Evolutionary conservation across 352 stramenopile genomes (phyloP).

Genomic region (Phytophthora podocarpi): DNA sequence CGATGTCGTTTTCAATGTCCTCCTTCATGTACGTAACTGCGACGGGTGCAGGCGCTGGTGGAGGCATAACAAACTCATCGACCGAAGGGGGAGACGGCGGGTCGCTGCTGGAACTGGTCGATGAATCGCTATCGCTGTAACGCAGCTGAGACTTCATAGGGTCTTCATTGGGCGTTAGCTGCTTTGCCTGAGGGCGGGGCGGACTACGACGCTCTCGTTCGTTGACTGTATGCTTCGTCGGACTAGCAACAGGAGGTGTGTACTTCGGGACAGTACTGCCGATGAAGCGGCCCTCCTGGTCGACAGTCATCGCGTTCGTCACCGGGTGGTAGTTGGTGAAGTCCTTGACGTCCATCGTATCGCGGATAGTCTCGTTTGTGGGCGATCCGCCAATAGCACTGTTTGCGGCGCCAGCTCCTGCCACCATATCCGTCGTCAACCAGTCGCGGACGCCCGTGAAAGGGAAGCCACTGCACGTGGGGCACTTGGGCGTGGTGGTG

Average conservation of each 20-base stretch:
- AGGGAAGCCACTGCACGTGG: conserved; percentile 70
- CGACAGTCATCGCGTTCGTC: conserved; percentile 51
- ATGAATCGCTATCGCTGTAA: conserved; percentile 32
- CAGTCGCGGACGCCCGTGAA: conserved; percentile 85
- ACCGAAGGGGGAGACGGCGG: conserved; percentile 36
- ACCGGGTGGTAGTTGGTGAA: conserved; percentile 71
- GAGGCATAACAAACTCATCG: conserved; percentile 32
- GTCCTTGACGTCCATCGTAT: conserved; percentile 79
- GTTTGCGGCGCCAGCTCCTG: not conserved
- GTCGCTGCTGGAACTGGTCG: conserved; percentile 28
- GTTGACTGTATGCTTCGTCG: conserved; percentile 10
- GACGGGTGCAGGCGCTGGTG: conserved; percentile 12
- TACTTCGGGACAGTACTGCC: conserved; percentile 25
- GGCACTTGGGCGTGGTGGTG: conserved; percentile 78
- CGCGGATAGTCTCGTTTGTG: conserved; percentile 51
- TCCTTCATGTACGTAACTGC: not conserved
- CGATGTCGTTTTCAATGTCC: conserved; percentile 26
- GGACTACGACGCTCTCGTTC: conserved; percentile 14
- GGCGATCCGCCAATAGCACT: conserved; percentile 10
- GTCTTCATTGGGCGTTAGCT: conserved; percentile 26
- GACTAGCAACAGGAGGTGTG: conserved; percentile 7
- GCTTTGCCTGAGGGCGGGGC: conserved; percentile 8
- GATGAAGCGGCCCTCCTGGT: conserved; percentile 73
- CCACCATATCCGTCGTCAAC: conserved; percentile 52
- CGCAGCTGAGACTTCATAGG: conserved; percentile 24